These are phyloP conservation scores for Podospora didyma DNA, from an alignment of 495 filamentous ascomycete species.

Conservation along the genomic window DNA sequence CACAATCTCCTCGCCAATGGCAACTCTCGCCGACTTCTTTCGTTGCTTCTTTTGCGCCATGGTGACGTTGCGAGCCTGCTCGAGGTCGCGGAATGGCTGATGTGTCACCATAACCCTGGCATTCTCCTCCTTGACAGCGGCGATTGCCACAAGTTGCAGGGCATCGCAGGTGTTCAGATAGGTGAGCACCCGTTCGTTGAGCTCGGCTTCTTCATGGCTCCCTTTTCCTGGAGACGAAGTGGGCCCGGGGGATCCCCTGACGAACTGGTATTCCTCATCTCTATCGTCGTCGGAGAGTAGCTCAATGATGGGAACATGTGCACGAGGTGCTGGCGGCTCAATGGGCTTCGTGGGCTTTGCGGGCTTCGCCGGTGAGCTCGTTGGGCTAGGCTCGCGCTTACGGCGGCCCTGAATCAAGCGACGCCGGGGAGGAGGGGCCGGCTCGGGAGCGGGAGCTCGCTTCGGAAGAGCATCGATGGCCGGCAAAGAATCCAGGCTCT, in stretches of 20 bases:
- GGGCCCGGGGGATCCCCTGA: slow-evolving; percentile 5
- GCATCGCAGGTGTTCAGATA: slow-evolving; percentile 79
- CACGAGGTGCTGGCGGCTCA: not conserved
- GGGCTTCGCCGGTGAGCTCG: slow-evolving; percentile 17
- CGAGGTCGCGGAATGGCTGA: slow-evolving; percentile 63
- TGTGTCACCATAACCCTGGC: slow-evolving; percentile 62
- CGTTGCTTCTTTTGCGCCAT: slow-evolving; percentile 35
- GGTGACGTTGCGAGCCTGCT: slow-evolving; percentile 59
- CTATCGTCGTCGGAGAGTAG: slow-evolving; percentile 27
- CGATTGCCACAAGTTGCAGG: slow-evolving; percentile 72
- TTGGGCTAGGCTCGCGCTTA: slow-evolving; percentile 10
- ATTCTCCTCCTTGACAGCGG: slow-evolving; percentile 61
- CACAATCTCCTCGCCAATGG: slow-evolving; percentile 38
- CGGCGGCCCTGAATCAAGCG: slow-evolving; percentile 29
- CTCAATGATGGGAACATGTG: slow-evolving; percentile 14
- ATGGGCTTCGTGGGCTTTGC: no score
- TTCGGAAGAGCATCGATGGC: slow-evolving; percentile 4
- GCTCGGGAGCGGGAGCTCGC: slow-evolving; percentile 1
- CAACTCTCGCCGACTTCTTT: slow-evolving; percentile 29
- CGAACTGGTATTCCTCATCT: slow-evolving; percentile 18
- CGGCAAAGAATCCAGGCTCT: slow-evolving; percentile 12
- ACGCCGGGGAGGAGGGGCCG: slow-evolving; percentile 9
- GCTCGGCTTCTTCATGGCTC: slow-evolving; percentile 6
- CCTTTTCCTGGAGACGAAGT: slow-evolving; percentile 9
- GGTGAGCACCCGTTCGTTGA: slow-evolving; percentile 54